Percentiles rank a stretch among this genome's conserved stretches.
Evolutionary conservation across 176 grass and related monocot species (phyloP).

Genomic region (Juncus inflexus): DNA sequence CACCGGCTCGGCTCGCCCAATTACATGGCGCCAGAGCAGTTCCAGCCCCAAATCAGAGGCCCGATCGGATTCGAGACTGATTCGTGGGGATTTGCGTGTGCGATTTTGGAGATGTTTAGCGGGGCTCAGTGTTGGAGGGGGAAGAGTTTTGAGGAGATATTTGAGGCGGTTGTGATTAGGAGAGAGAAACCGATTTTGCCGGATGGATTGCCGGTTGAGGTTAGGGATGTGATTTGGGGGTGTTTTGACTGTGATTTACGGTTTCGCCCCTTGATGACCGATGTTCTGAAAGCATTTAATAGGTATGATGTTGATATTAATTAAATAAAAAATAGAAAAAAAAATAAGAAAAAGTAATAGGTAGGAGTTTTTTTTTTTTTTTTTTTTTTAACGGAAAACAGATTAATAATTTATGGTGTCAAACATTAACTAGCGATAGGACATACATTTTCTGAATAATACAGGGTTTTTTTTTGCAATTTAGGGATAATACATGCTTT

Average conservation of each 20-base stretch:
- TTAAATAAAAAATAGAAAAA: too few relatives aligned
- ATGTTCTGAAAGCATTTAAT: conserved; percentile 72
- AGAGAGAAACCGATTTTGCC: conserved; percentile 83
- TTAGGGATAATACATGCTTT: conserved; percentile 3
- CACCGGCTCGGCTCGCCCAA: conserved; percentile 85
- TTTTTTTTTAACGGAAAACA: too few relatives aligned
- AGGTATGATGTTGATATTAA: conserved; percentile 34
- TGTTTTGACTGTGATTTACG: conserved; percentile 88
- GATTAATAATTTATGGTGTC: too few relatives aligned
- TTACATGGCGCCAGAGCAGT: conserved; percentile 98
- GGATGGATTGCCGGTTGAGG: conserved; percentile 45
- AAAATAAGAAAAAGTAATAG: too few relatives aligned
- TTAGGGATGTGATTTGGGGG: conserved; percentile 63
- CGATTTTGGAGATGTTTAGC: conserved; percentile 93
- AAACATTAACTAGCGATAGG: background rate
- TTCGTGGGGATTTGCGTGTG: conserved; percentile 89
- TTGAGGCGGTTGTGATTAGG: conserved; percentile 72
- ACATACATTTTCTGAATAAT: background rate
- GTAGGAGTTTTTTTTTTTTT: background rate
- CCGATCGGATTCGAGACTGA: conserved; percentile 68
- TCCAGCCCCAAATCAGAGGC: conserved; percentile 75
- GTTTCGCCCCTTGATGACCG: conserved; percentile 61
- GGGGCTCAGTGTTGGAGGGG: conserved; percentile 78
- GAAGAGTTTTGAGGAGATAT: conserved; percentile 78
- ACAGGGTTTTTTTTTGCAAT: background rate